Conservation (phyloP, 805 yeast species). For the Candida glaebosa region DNA sequence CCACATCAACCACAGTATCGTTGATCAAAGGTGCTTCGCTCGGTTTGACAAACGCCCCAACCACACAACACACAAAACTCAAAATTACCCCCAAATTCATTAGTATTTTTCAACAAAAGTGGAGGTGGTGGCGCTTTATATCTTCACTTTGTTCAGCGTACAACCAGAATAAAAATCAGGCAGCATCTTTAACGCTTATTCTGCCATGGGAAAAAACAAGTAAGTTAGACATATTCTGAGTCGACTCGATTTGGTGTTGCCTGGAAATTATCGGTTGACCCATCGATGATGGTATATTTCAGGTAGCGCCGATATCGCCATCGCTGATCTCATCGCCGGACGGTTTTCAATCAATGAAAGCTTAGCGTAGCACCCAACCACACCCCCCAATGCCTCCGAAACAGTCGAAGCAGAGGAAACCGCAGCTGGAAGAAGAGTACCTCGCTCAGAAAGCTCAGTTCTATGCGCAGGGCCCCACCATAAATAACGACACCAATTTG, state of each 20-base stretch:
- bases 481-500: constrained; percentile 47
- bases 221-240: too few species aligned
- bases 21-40: too few species aligned
- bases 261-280: not conserved
- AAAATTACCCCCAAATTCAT: too few species aligned
- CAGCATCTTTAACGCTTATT: too few species aligned
- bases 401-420: constrained; percentile 45
- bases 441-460: constrained; percentile 50
- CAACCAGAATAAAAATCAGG: too few species aligned
- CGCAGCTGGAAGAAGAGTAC: constrained; percentile 67
- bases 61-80: not conserved
- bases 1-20: not conserved
- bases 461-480: constrained; percentile 52
- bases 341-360: not conserved
- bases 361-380: too few species aligned
- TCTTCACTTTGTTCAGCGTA: too few species aligned
- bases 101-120: too few species aligned
- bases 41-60: too few species aligned
- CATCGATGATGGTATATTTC: not conserved
- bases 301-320: not conserved
- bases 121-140: too few species aligned
- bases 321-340: not conserved
- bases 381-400: not conserved
- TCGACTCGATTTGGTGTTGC: too few species aligned
- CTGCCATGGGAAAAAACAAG: too few species aligned